Conservation (phyloP, 805 yeast species). For the Pichia paraexigua region DNA sequence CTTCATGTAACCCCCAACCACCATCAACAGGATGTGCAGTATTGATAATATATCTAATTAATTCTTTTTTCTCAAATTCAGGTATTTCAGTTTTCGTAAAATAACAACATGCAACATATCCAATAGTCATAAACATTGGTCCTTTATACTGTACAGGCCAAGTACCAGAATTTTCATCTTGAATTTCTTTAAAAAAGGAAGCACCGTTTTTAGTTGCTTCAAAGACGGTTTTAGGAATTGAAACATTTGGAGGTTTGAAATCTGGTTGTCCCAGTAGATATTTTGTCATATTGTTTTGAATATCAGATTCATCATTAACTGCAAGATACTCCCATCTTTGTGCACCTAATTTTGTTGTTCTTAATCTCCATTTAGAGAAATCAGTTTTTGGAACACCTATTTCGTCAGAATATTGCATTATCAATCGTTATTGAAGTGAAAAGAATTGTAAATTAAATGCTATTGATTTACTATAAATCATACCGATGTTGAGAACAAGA, state of each 20-base stretch:
- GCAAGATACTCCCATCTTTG: slow-evolving; percentile 68
- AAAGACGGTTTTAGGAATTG: slow-evolving; percentile 26
- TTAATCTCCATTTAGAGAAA: slow-evolving; percentile 63
- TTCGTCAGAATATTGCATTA: slow-evolving; percentile 53
- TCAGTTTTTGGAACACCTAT: slow-evolving; percentile 66
- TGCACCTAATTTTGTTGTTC: slow-evolving; percentile 63
- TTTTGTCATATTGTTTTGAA: slow-evolving; percentile 50
- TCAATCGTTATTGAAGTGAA: background rate
- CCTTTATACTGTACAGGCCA: slow-evolving; percentile 94
- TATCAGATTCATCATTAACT: slow-evolving; percentile 29
- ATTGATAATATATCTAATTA: slow-evolving; percentile 82
- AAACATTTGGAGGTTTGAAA: slow-evolving; percentile 9
- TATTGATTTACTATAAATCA: too few species aligned
- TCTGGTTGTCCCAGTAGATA: slow-evolving; percentile 33
- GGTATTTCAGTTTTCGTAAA: slow-evolving; percentile 63
- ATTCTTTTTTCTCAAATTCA: slow-evolving; percentile 54
- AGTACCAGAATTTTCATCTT: slow-evolving; percentile 69
- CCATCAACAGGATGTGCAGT: slow-evolving; percentile 96
- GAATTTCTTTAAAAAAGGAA: slow-evolving; percentile 57
- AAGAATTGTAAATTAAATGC: too few species aligned
- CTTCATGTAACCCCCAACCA: slow-evolving; percentile 97
- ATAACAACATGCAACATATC: slow-evolving; percentile 70
- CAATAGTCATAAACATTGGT: slow-evolving; percentile 95
- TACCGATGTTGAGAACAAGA: too few species aligned
- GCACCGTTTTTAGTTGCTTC: slow-evolving; percentile 73